Percentiles rank a stretch among this genome's conserved stretches.
Evolutionary conservation across 2,329 filamentous ascomycete genomes (phyloP).

Genomic region (Fusarium caatingaense): DNA sequence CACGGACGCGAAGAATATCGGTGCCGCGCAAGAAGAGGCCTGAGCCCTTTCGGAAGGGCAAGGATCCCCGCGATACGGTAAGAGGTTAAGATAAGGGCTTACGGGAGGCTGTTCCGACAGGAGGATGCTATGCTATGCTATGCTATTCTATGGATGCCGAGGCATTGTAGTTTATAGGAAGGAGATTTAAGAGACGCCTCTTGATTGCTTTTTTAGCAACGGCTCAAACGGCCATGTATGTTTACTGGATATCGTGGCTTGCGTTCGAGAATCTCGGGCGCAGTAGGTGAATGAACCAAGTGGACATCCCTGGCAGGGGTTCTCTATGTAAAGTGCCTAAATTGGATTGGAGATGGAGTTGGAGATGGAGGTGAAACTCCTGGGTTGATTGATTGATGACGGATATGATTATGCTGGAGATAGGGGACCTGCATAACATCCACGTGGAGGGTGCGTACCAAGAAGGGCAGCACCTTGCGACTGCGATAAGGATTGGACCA

Average conservation of each 20-base stretch:
- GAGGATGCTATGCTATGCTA: not conserved
- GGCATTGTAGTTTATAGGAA: not conserved
- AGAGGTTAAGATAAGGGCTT: constrained; percentile 16
- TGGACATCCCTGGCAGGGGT: constrained; percentile 17
- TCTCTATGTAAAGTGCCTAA: not conserved
- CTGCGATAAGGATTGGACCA: constrained; percentile 11
- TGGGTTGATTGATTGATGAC: not conserved
- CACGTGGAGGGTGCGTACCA: constrained; percentile 36
- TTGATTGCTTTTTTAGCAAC: constrained; percentile 6
- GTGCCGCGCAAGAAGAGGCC: constrained; percentile 11
- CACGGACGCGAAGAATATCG: constrained; percentile 4
- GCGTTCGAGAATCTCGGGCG: constrained; percentile 6
- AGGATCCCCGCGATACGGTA: constrained; percentile 11
- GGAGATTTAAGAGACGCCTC: not conserved
- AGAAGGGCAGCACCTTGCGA: constrained; percentile 28
- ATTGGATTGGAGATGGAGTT: not conserved
- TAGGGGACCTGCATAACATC: constrained; percentile 44
- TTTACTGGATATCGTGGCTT: constrained; percentile 20
- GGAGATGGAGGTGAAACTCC: constrained; percentile 22
- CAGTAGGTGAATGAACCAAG: constrained; percentile 2
- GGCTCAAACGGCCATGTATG: not conserved
- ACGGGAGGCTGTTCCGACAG: constrained; percentile 15
- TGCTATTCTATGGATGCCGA: not conserved
- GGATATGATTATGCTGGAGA: constrained; percentile 21
- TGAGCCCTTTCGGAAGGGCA: constrained; percentile 1